Evolutionary conservation across 208 protist species (phyloP).

Genomic region (Trypanosoma scelopori): DNA sequence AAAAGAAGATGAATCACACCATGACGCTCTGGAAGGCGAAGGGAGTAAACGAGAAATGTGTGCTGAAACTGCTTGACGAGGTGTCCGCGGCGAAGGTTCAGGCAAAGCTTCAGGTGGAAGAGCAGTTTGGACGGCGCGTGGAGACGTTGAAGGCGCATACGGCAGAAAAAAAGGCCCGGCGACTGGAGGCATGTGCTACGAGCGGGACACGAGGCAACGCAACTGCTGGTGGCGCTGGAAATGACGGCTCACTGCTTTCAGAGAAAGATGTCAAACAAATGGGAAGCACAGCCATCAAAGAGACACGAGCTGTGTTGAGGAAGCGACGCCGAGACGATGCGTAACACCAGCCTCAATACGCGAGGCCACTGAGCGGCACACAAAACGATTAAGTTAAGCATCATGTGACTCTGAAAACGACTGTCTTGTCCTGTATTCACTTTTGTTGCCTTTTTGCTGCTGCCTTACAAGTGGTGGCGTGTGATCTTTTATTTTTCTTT

Average conservation of each 20-base stretch:
- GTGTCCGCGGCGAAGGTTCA: slow-evolving; percentile 80
- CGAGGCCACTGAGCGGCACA: no score
- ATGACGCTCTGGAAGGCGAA: slow-evolving; percentile 55
- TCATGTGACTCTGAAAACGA: no score
- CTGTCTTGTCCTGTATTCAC: no score
- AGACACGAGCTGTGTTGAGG: slow-evolving; percentile 9
- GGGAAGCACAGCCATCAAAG: background rate
- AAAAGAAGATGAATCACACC: slow-evolving; percentile 39
- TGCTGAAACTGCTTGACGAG: slow-evolving; percentile 77
- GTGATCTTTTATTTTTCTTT: no score
- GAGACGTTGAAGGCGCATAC: slow-evolving; percentile 67
- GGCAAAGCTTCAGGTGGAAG: slow-evolving; percentile 76
- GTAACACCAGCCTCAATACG: no score
- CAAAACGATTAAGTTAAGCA: no score
- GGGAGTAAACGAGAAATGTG: slow-evolving; percentile 41
- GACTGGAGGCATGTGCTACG: background rate
- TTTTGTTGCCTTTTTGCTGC: no score
- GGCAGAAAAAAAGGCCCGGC: slow-evolving; percentile 30
- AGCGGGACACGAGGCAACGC: background rate
- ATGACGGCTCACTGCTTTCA: background rate
- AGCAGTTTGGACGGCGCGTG: slow-evolving; percentile 68
- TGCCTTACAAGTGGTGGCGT: no score
- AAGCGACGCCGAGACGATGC: slow-evolving; percentile 9
- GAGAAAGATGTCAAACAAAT: background rate
- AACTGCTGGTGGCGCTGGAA: background rate